phyloP scores from a whole-genome alignment of 139 green algal genomes.

The Protoeuglena noctilucae region DNA sequence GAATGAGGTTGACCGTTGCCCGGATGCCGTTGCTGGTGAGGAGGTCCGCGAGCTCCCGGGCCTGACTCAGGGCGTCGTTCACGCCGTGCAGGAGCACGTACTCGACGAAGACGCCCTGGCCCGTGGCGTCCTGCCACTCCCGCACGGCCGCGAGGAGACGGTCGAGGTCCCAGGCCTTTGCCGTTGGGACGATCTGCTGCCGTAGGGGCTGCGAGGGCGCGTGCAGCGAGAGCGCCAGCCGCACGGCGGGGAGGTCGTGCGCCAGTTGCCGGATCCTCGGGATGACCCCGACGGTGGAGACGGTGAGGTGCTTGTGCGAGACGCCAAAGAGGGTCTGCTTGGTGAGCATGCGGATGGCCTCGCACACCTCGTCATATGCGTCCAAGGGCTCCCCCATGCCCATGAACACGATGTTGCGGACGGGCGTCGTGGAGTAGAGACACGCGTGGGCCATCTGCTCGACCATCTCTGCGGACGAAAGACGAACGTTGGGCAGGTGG shows the following conservation, averaged over 20 bases:
- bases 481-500: background rate
- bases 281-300: constrained; percentile 4
- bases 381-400: constrained; percentile 9
- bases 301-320: background rate
- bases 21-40: background rate
- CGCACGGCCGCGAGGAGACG: background rate
- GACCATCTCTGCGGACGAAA: too few relatives aligned
- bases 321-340: constrained; percentile 5
- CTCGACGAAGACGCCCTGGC: background rate
- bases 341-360: background rate
- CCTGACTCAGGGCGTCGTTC: background rate
- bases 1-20: background rate
- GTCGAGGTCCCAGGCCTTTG: background rate
- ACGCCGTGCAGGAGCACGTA: background rate
- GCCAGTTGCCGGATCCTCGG: constrained; percentile 1
- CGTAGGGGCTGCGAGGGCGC: constrained; percentile 1
- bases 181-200: constrained; percentile 1
- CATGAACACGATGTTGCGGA: constrained; percentile 9
- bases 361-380: background rate
- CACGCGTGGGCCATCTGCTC: constrained; percentile 3
- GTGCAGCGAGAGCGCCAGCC: constrained; percentile 8
- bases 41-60: background rate
- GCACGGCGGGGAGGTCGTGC: background rate
- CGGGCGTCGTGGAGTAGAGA: background rate
- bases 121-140: background rate